Conservation (phyloP, 2,329 filamentous ascomycete species). For the Trichophyton equinum region DNA sequence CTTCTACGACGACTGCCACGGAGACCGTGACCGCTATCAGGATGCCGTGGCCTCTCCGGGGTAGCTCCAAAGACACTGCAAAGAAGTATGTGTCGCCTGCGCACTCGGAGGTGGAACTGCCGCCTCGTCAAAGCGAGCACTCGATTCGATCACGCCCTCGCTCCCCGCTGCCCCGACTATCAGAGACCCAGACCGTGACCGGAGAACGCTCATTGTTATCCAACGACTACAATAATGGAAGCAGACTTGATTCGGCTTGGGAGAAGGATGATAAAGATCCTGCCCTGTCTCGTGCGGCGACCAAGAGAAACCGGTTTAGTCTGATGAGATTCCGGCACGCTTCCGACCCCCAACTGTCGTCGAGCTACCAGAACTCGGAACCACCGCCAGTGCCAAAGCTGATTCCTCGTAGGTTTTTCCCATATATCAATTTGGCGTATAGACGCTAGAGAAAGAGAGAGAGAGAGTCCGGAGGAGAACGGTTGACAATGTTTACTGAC, state of each 20-base stretch:
- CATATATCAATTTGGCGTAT: conserved; percentile 6
- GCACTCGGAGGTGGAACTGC: not conserved
- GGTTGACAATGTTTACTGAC: not conserved
- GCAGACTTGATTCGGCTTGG: not conserved
- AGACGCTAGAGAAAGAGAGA: not conserved
- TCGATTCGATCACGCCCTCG: conserved; percentile 1
- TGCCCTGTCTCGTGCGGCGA: conserved; percentile 5
- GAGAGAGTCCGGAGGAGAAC: not conserved
- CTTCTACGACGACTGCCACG: not conserved
- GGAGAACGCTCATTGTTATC: not conserved
- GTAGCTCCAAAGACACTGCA: not conserved
- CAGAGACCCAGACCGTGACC: not conserved
- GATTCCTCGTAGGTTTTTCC: conserved; percentile 25
- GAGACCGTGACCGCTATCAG: not conserved
- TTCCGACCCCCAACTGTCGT: conserved; percentile 78
- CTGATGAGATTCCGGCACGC: conserved; percentile 80
- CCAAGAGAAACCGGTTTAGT: conserved; percentile 41
- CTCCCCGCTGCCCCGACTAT: conserved; percentile 2
- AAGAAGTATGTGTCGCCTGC: not conserved
- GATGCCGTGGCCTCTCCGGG: conserved; percentile 1
- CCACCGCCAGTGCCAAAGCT: conserved; percentile 29
- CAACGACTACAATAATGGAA: not conserved
- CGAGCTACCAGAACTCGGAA: conserved; percentile 55
- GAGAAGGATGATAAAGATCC: not conserved
- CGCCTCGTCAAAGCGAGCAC: not conserved